These are phyloP conservation scores for Trametes pubescens DNA, from an alignment of 1,284 basidiomycete genomes.

Conservation along the genomic window DNA sequence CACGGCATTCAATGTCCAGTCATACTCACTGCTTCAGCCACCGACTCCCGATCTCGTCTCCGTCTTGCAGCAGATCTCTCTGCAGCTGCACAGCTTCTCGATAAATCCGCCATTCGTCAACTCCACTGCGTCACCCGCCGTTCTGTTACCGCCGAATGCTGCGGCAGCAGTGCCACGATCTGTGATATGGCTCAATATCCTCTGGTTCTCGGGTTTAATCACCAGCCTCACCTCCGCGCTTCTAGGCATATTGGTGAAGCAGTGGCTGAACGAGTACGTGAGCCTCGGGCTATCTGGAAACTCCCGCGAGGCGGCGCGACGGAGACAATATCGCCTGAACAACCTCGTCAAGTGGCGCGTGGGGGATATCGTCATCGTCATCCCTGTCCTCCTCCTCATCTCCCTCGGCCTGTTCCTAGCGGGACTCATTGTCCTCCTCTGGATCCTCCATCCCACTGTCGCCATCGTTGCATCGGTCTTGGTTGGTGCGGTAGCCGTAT, in stretches of 20 bases:
- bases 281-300: background rate
- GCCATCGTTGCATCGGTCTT: background rate
- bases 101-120: background rate
- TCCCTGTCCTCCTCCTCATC: conserved; percentile 14
- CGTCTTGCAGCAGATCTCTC: background rate
- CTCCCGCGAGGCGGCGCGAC: conserved; percentile 4
- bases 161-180: conserved; percentile 32
- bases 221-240: conserved; percentile 7
- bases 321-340: conserved; percentile 9
- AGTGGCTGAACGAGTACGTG: conserved; percentile 8
- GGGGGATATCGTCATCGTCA: conserved; percentile 1
- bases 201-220: conserved; percentile 15
- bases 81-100: background rate
- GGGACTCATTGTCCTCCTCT: conserved; percentile 6
- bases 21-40: background rate
- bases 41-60: background rate
- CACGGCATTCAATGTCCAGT: conserved; percentile 1
- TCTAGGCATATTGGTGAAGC: conserved; percentile 7
- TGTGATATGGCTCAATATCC: conserved; percentile 44
- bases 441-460: conserved; percentile 13
- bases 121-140: background rate
- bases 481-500: background rate
- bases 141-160: background rate
- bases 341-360: conserved; percentile 13
- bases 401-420: conserved; percentile 16